These are phyloP conservation scores for Leccinum obscurum DNA, from an alignment of 768 basidiomycete species.

Conservation along the genomic window DNA sequence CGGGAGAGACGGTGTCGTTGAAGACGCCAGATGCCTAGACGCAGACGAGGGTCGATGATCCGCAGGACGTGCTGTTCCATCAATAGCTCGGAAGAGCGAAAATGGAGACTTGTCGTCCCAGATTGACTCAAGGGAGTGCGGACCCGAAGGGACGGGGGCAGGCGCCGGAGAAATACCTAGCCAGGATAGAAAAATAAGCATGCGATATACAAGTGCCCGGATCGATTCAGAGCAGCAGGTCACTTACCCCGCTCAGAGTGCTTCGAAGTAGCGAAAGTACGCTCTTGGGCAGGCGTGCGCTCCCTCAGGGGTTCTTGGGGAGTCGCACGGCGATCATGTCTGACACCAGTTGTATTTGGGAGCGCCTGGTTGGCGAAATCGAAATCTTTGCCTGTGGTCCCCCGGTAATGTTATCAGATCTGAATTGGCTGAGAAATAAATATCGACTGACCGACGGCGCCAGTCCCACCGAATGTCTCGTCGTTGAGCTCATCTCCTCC, in stretches of 20 bases:
- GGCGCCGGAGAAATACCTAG: constrained; percentile 38
- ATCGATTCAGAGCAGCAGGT: constrained; percentile 10
- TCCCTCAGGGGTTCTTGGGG: constrained; percentile 27
- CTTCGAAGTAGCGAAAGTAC: constrained; percentile 14
- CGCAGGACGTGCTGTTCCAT: constrained; percentile 46
- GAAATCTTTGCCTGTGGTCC: constrained; percentile 78
- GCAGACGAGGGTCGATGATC: constrained; percentile 32
- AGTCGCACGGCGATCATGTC: constrained; percentile 20
- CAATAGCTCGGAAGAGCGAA: constrained; percentile 59
- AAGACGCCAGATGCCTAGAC: constrained; percentile 24
- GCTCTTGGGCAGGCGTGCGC: constrained; percentile 32
- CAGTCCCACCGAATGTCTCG: constrained; percentile 86
- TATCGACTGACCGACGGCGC: constrained; percentile 64
- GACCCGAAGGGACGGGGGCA: constrained; percentile 22
- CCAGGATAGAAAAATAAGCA: constrained; percentile 14
- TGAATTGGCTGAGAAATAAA: background rate
- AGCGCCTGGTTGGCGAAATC: constrained; percentile 66
- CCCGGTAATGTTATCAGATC: constrained; percentile 18
- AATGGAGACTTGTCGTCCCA: constrained; percentile 84
- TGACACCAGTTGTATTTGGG: constrained; percentile 22
- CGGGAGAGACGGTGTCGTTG: constrained; percentile 26
- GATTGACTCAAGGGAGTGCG: constrained; percentile 65
- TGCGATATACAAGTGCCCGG: constrained; percentile 12
- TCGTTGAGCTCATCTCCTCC: constrained; percentile 93
- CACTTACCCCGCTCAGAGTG: constrained; percentile 31